Evolutionary conservation across 169 alveolate genomes (phyloP).

Genomic region (Cryptosporidium tyzzeri): DNA sequence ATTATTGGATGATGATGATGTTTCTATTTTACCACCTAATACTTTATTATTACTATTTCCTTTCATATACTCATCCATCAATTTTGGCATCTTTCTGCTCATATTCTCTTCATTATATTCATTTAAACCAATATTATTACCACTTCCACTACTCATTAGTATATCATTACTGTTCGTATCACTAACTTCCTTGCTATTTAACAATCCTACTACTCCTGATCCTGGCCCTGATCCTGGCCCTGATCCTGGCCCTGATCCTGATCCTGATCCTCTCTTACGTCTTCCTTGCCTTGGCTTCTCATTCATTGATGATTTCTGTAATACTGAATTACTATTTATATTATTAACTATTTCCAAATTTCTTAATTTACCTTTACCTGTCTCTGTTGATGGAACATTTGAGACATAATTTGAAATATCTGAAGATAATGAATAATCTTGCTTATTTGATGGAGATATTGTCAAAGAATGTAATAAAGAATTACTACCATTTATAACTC

Average conservation of each 20-base stretch:
- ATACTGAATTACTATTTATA: no score
- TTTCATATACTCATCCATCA: not conserved
- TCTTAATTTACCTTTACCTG: not conserved
- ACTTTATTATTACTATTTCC: not conserved
- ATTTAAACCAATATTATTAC: not conserved
- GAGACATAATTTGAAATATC: not conserved
- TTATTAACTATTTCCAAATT: not conserved
- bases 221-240: not conserved
- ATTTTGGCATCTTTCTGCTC: not conserved
- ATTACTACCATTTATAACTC: not conserved
- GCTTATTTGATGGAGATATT: conserved; percentile 12
- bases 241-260: not conserved
- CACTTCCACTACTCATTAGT: no score
- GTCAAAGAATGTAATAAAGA: conserved; percentile 27
- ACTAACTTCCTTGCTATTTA: not conserved
- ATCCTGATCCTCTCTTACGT: conserved; percentile 17
- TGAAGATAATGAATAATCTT: not conserved
- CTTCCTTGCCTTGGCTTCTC: conserved; percentile 21
- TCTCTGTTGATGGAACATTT: not conserved
- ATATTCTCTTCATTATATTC: not conserved
- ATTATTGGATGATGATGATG: not conserved
- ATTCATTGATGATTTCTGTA: not conserved
- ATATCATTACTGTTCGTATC: not conserved
- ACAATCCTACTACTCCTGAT: not conserved
- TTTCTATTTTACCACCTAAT: no score